These are phyloP conservation scores for Diaporthe citri DNA, from an alignment of 2,329 filamentous ascomycete species.

Conservation along the genomic window DNA sequence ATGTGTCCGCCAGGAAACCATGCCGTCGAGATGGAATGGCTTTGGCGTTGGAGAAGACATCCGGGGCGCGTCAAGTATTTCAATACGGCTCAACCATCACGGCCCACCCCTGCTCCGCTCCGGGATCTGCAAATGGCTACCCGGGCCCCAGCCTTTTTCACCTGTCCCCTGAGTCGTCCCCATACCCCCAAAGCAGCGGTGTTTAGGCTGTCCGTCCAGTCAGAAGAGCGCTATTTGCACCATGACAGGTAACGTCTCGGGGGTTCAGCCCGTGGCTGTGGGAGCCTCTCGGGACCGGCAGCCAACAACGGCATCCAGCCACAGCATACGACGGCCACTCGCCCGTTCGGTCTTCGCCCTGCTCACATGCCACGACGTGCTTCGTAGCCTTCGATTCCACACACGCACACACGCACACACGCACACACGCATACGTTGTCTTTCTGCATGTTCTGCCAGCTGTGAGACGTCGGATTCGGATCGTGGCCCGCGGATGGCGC, in stretches of 20 bases:
- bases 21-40: not conserved
- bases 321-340: not conserved
- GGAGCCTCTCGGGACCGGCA: not conserved
- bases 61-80: not conserved
- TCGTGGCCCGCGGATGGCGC: constrained; percentile 18
- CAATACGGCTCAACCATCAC: not conserved
- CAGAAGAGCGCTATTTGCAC: not conserved
- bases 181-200: constrained; percentile 8
- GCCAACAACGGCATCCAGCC: not conserved
- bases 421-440: not conserved
- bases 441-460: not conserved
- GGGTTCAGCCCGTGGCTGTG: not conserved
- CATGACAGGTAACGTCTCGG: no score
- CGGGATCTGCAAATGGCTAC: constrained; percentile 15
- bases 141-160: not conserved
- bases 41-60: not conserved
- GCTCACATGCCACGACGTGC: not conserved
- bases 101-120: constrained; percentile 10
- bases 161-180: constrained; percentile 11
- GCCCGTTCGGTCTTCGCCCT: constrained; percentile 17
- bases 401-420: not conserved
- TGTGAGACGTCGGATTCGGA: constrained; percentile 13
- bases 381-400: not conserved
- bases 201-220: not conserved
- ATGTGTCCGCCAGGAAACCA: not conserved